Evolutionary conservation across 106 monocot species (phyloP), one percentile per base, ranked within the genome.

Genomic region (Allium sativum): DNA sequence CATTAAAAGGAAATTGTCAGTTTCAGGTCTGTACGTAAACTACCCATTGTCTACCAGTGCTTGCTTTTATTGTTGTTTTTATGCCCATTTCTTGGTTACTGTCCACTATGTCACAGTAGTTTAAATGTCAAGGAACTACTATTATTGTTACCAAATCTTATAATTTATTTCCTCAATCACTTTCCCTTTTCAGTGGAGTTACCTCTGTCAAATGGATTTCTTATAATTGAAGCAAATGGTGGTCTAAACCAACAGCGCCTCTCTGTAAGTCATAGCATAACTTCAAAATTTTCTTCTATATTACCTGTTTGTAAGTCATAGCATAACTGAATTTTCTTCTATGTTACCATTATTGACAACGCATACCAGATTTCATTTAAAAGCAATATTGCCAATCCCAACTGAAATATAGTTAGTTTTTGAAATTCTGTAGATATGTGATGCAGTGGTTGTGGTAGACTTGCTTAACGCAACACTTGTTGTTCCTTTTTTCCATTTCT

Each of bases 161-260:
- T n/a, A n/a, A n/a, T 17, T n/a, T n/a, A 53, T 71, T 57, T 22
- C 65, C 45, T 46, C 47, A 8, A 8, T 47, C 12, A 12, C 47
- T 12, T 12, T 47, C 12, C 12, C 12, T 74, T 43, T 62, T 17
- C 55, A 46, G 4, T 61, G 68, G 94, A 83, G 43, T 65, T 95
- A 69, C 81, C 81, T 42, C 72, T 73, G 53, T 86, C 94, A 72
- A 95, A 86, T 80, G 94, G 94, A 53, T 95, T 70, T 77, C 83
- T 95, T 48, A 84, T 95, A 52, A 77, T 95, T 61, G 94, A 95
- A 81, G 96, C 96, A 74, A 96, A 96, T 85, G 96, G 96, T 44
- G 96, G 91, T 17, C 69, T 96, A 16, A 96, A 96, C 73, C 96
- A 96, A 54, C 96, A 96, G 65, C 84, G 96, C 12, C 61, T 96